phyloP scores from a whole-genome alignment of 257 asterid genomes.

The Solanum clarkiae region DNA sequence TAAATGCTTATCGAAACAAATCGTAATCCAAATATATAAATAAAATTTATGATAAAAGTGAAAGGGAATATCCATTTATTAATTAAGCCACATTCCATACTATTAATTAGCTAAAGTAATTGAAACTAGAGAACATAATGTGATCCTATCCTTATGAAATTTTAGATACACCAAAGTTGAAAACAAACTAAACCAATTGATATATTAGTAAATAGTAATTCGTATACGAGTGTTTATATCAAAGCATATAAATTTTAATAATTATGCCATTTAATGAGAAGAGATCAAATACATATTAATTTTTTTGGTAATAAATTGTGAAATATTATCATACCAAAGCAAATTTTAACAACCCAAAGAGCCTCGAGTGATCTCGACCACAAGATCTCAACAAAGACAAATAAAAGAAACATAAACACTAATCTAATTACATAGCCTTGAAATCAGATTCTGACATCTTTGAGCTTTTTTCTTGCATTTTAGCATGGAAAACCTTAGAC shows the following conservation, averaged over 20 bases:
- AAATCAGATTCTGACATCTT: too few relatives aligned
- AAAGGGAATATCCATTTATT: background rate
- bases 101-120: background rate
- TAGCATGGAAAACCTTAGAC: background rate
- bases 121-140: background rate
- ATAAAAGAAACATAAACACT: too few relatives aligned
- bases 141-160: background rate
- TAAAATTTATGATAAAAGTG: background rate
- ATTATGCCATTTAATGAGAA: background rate
- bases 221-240: background rate
- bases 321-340: too few relatives aligned
- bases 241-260: background rate
- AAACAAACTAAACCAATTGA: background rate
- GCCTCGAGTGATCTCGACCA: too few relatives aligned
- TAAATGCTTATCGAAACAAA: background rate
- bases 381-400: too few relatives aligned
- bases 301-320: too few relatives aligned
- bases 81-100: background rate
- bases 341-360: too few relatives aligned
- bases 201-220: background rate
- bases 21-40: background rate
- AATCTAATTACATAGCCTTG: too few relatives aligned
- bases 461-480: background rate
- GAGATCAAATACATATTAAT: background rate
- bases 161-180: background rate